phyloP scores from a whole-genome alignment of 495 filamentous ascomycete genomes.

The Neurospora sp. region DNA sequence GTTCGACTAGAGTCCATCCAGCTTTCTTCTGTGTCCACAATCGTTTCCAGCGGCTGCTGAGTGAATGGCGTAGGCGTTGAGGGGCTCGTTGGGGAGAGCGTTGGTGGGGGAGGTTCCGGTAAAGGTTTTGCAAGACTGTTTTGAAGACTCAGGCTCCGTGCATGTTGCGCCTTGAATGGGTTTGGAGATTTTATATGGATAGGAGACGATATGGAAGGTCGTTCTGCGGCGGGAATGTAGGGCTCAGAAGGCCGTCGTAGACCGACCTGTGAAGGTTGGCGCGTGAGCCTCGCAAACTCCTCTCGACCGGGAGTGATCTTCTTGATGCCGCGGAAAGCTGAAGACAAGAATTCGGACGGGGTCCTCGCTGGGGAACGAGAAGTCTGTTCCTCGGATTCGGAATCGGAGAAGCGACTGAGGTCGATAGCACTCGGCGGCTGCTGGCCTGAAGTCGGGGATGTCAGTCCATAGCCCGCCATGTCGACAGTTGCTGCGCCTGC shows the following conservation, averaged over 20 bases:
- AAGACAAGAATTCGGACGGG: conserved; percentile 34
- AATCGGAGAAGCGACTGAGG: conserved; percentile 23
- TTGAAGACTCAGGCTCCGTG: conserved; percentile 37
- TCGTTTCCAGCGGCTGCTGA: conserved; percentile 14
- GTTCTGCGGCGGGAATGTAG: conserved; percentile 12
- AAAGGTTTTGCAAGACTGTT: conserved; percentile 43
- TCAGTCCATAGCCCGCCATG: conserved; percentile 26
- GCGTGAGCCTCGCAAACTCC: conserved; percentile 22
- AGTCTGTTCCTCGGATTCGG: conserved; percentile 28
- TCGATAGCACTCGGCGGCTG: conserved; percentile 15
- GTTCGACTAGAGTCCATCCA: conserved; percentile 32
- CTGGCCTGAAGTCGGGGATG: conserved; percentile 17
- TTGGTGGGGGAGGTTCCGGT: conserved; percentile 36
- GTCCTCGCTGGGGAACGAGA: conserved; percentile 22
- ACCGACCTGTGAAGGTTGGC: conserved; percentile 22
- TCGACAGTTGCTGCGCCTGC: conserved; percentile 8
- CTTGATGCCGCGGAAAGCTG: conserved; percentile 40
- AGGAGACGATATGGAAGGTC: conserved; percentile 16
- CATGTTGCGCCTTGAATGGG: conserved; percentile 31
- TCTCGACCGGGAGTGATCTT: conserved; percentile 36
- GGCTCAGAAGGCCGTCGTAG: conserved; percentile 20
- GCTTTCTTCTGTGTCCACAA: conserved; percentile 19
- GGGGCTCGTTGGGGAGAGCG: conserved; percentile 28
- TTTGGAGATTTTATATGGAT: conserved; percentile 9
- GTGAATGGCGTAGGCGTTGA: conserved; percentile 18